Evolutionary conservation across 768 basidiomycete genomes (phyloP).

Genomic region (Suillus paluster): DNA sequence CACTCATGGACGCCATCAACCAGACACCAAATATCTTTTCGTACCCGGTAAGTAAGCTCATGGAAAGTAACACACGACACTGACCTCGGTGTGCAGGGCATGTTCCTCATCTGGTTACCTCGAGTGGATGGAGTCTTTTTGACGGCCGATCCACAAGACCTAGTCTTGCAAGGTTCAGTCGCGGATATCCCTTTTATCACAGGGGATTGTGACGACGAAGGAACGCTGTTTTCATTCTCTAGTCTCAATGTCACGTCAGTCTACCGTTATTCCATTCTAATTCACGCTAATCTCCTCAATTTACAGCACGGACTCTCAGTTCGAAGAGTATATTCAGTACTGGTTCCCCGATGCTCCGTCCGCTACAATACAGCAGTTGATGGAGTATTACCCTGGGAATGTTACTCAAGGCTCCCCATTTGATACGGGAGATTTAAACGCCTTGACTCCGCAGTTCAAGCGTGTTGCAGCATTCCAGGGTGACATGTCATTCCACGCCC

Average conservation of each 20-base stretch:
- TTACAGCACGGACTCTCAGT: conserved; percentile 26
- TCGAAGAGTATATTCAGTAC: conserved; percentile 19
- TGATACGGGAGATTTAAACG: conserved; percentile 47
- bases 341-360: conserved; percentile 30
- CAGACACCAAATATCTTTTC: conserved; percentile 42
- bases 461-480: conserved; percentile 52
- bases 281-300: background rate
- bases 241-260: conserved; percentile 33
- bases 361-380: conserved; percentile 28
- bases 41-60: conserved; percentile 39
- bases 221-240: conserved; percentile 43
- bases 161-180: conserved; percentile 47
- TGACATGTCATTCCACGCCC: conserved; percentile 53
- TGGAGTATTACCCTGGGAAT: conserved; percentile 39
- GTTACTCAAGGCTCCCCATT: conserved; percentile 54
- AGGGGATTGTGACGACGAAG: conserved; percentile 65
- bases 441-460: conserved; percentile 51
- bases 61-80: background rate
- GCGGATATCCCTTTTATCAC: conserved; percentile 54
- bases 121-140: conserved; percentile 54
- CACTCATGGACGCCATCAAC: conserved; percentile 45
- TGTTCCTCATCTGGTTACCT: conserved; percentile 52
- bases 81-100: conserved; percentile 35
- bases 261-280: background rate
- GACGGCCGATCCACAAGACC: conserved; percentile 45